Base-by-base conservation (phyloP, 495 filamentous ascomycete genomes). In the Aspergillus steynii region DNA sequence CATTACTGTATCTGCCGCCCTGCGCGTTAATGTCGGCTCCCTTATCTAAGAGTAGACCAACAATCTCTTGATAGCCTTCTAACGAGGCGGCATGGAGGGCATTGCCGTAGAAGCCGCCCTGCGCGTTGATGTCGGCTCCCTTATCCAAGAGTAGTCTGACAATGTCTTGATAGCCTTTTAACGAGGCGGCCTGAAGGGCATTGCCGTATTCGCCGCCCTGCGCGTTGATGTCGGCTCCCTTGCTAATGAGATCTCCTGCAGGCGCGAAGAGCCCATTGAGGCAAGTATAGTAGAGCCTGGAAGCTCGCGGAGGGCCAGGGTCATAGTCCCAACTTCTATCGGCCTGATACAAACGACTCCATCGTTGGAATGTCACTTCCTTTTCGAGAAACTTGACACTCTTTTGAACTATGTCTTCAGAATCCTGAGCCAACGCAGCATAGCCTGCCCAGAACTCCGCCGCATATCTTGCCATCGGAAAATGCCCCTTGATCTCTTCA, bases 401-500 rank as follows among this genome's bases (percentile, higher is more conserved):
- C n/a, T 15, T 14, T 48, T 8, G 42, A 59, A 62, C 47, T 50
- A 56, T 60, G 14, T 62, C 55, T 28, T 62, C 51, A 7, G 55
- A 56, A 46, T 8, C 51, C 56, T 62, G 51, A 59, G 60, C 47
- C 9, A 61, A 60, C 48, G 9, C 34, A 60, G 67, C 65, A 67
- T 74, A 59, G 34, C 10, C 28, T 49, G 51, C 37, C 69, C 60
- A 70, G 51, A 55, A 0, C n/a, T 58, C 31, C 14, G 60, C 57
- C 28, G 65, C 69, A 57, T 62, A 63, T 42, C 50, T 49, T 49
- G 61, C 59, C 53, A 74, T 59, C 28, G 69, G 71, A 62, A 63
- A 71, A 12, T 71, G 20, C 50, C 28, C 25, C 20, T 50, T 5
- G 5, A 62, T 62, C 5, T 67, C 25, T 45, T 8, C 15, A 8